phyloP scores from a whole-genome alignment of 2,329 filamentous ascomycete genomes.

The Stachybotrys elegans region DNA sequence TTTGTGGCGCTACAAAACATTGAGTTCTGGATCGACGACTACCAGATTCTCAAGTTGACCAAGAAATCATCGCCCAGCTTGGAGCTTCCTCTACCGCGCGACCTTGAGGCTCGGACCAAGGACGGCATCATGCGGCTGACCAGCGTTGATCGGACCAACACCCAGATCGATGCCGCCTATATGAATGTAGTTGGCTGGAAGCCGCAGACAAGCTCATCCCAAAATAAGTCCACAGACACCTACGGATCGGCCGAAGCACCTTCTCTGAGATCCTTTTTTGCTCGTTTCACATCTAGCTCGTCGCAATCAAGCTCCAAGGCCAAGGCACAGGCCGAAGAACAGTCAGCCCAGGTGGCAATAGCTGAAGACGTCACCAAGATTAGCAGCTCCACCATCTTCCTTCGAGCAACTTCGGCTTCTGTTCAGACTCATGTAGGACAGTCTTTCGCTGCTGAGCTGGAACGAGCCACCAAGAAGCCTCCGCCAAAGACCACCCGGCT shows the following conservation, averaged over 20 bases:
- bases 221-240: slow-evolving; percentile 39
- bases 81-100: slow-evolving; percentile 66
- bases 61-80: slow-evolving; percentile 83
- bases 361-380: slow-evolving; percentile 66
- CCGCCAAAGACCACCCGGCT: slow-evolving; percentile 84
- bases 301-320: slow-evolving; percentile 45
- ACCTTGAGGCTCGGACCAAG: slow-evolving; percentile 76
- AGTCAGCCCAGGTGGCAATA: slow-evolving; percentile 55
- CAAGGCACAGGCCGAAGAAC: slow-evolving; percentile 59
- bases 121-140: slow-evolving; percentile 85
- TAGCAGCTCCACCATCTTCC: slow-evolving; percentile 76
- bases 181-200: slow-evolving; percentile 89
- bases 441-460: slow-evolving; percentile 76
- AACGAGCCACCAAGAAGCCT: slow-evolving; percentile 94
- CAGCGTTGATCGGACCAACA: slow-evolving; percentile 76
- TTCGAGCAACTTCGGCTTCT: slow-evolving; percentile 79
- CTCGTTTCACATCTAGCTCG: slow-evolving; percentile 59
- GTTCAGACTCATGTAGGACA: slow-evolving; percentile 71
- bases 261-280: slow-evolving; percentile 75
- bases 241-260: slow-evolving; percentile 47
- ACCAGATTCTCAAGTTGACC: slow-evolving; percentile 68
- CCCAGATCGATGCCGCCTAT: slow-evolving; percentile 86
- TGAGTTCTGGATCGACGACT: slow-evolving; percentile 87
- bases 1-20: slow-evolving; percentile 87
- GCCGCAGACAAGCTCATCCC: slow-evolving; percentile 38